Evolutionary conservation across 2,329 filamentous ascomycete genomes (phyloP), one percentile per base, ranked within the genome.

Genomic region (Hypocreales sp.): DNA sequence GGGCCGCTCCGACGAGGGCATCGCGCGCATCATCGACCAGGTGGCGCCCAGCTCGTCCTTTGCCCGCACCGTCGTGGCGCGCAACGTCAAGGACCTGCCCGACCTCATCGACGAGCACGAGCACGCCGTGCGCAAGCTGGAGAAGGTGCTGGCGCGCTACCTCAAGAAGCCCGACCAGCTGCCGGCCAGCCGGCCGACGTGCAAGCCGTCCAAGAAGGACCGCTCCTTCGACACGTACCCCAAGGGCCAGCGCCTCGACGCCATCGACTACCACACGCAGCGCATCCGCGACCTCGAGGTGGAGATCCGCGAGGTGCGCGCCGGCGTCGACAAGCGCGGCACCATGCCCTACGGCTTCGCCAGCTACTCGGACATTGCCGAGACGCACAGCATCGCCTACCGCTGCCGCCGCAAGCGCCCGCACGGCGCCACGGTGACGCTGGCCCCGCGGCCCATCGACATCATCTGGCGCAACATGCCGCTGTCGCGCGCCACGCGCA

Each of bases 401-500:
- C 68, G 75, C 8, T 72, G 79, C 14, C 79, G 79, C 32, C 80
- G 73, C 26, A 90, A 90, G 58, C 79, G 78, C 40, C 81, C 82
- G 0, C 65, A 80, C 22, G 82, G 82, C 5, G 74, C 83, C 0
- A 79, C 69, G 0, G 71, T 98, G 30, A 64, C 59, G 5, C 64
- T 95, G 10, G 86, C 90, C 1, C 84, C 90, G 3, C 72, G 74
- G 32, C 87, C 90, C 4, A 83, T 80, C 46, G 87, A 95, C 47
- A 70, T 98, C 28, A 92, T 98, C 37, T 98, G 90, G 90, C 78
- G 83, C 47, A 98, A 98, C 44, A 68, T 98, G 58, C 67, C 72
- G 5, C 58, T 95, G 31, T 70, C 64, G 11, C 73, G 73, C 21
- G 59, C 68, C 16, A 67, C 73, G 1, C 71, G 86, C 28, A 67